A percentile compares a stretch with the other conserved stretches of the same genome.
These are phyloP conservation scores for Inosperma sp. DNA, from an alignment of 768 basidiomycete species.

Conservation along the genomic window DNA sequence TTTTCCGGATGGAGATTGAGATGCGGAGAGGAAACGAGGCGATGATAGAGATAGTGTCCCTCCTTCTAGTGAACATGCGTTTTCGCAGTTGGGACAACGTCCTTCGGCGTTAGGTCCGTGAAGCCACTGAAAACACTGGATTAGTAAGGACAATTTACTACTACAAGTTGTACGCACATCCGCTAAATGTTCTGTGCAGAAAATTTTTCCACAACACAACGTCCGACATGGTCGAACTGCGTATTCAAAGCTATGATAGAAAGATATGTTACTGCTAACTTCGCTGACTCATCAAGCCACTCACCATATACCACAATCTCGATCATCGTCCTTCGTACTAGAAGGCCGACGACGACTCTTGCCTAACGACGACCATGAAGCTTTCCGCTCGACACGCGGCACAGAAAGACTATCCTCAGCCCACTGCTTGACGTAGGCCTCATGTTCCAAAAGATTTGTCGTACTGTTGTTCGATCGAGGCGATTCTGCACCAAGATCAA, in stretches of 20 bases:
- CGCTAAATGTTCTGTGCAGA: constrained; percentile 30
- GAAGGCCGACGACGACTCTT: constrained; percentile 13
- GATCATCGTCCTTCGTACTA: constrained; percentile 19
- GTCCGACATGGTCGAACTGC: constrained; percentile 29
- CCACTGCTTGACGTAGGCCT: constrained; percentile 21
- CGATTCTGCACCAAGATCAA: constrained; percentile 26
- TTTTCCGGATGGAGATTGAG: constrained; percentile 8
- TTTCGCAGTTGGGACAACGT: constrained; percentile 31
- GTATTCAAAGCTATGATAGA: constrained; percentile 27
- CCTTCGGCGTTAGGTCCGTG: constrained; percentile 31
- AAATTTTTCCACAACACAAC: constrained; percentile 31
- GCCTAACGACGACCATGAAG: constrained; percentile 10
- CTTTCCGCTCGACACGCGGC: constrained; percentile 12
- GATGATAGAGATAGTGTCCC: constrained; percentile 26
- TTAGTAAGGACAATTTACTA: neutral
- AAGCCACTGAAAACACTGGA: constrained; percentile 24
- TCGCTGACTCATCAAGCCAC: neutral
- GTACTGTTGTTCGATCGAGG: constrained; percentile 15
- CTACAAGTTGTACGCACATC: constrained; percentile 23
- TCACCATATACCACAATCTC: constrained; percentile 32
- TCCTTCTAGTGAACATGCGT: constrained; percentile 24
- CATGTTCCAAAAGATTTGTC: constrained; percentile 18
- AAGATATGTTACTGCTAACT: neutral
- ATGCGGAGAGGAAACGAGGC: constrained; percentile 14
- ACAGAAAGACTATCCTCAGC: constrained; percentile 21